phyloP scores from a whole-genome alignment of 2,329 filamentous ascomycete genomes.

The Aspergillus clavatus region DNA sequence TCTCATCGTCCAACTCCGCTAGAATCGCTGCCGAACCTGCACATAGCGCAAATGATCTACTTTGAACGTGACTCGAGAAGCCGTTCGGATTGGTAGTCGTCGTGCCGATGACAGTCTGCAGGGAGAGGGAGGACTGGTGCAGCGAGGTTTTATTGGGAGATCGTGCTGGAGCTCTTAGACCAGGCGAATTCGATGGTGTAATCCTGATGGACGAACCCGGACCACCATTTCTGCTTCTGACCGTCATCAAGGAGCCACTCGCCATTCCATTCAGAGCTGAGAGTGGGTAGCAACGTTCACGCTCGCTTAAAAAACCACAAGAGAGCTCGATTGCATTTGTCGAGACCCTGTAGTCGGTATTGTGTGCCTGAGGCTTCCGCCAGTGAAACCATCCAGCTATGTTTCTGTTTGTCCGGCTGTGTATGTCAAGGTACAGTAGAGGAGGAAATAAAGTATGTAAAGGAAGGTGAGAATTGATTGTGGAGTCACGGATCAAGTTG shows the following conservation, averaged over 20 bases:
- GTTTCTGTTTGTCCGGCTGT: neutral
- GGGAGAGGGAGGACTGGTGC: slow-evolving; percentile 53
- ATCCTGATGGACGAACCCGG: slow-evolving; percentile 51
- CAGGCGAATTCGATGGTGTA: slow-evolving; percentile 74
- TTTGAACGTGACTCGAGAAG: slow-evolving; percentile 73
- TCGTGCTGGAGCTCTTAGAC: slow-evolving; percentile 56
- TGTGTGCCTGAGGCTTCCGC: neutral
- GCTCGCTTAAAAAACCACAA: slow-evolving; percentile 22
- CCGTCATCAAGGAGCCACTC: slow-evolving; percentile 28
- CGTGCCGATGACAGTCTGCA: slow-evolving; percentile 84
- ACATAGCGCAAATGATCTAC: slow-evolving; percentile 74
- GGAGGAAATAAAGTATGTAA: neutral
- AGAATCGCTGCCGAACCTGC: slow-evolving; percentile 92
- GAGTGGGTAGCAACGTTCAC: slow-evolving; percentile 16
- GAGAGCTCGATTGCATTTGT: slow-evolving; percentile 24
- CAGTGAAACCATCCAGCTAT: neutral
- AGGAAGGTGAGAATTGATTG: no score
- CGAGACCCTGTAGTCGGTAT: neutral
- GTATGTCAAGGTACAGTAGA: no score
- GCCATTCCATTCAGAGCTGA: slow-evolving; percentile 33
- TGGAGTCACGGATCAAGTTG: neutral
- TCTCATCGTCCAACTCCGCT: slow-evolving; percentile 67
- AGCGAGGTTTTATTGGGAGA: slow-evolving; percentile 53
- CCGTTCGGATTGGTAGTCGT: slow-evolving; percentile 80
- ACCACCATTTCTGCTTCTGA: slow-evolving; percentile 34